A percentile compares a stretch with the other conserved stretches of the same genome.
Evolutionary conservation across 129 eudicot species (phyloP).

Genomic region (Daucus carota): DNA sequence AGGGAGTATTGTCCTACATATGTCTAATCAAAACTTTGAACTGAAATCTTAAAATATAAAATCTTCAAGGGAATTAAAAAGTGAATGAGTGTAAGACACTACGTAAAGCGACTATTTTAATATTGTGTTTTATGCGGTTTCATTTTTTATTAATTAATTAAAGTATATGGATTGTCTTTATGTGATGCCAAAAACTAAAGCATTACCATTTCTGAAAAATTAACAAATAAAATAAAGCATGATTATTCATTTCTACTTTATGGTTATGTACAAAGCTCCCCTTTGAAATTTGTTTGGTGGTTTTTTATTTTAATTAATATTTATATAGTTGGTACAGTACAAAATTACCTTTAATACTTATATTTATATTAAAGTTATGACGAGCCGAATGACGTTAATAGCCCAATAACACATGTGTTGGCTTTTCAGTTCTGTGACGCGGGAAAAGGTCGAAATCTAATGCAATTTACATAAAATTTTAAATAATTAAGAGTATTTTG

Average conservation of each 20-base stretch:
- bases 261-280: constrained; percentile 19
- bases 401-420: too few relatives aligned
- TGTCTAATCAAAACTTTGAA: constrained; percentile 25
- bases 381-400: too few relatives aligned
- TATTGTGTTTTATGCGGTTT: background rate
- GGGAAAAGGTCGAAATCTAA: too few relatives aligned
- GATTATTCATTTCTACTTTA: constrained; percentile 6
- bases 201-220: background rate
- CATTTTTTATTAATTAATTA: background rate
- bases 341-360: too few relatives aligned
- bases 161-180: background rate
- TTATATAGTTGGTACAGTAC: background rate
- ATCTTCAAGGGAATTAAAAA: background rate
- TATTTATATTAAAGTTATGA: too few relatives aligned
- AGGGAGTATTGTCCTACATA: constrained; percentile 24
- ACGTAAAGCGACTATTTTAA: background rate
- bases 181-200: constrained; percentile 9
- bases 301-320: constrained; percentile 5
- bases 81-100: background rate
- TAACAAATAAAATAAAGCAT: constrained; percentile 2
- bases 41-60: constrained; percentile 4
- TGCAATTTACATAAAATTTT: too few relatives aligned
- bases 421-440: too few relatives aligned
- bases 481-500: too few relatives aligned
- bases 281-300: constrained; percentile 19